Base-by-base conservation (phyloP, 352 stramenopile species). In the Globisporangium middletonii region DNA sequence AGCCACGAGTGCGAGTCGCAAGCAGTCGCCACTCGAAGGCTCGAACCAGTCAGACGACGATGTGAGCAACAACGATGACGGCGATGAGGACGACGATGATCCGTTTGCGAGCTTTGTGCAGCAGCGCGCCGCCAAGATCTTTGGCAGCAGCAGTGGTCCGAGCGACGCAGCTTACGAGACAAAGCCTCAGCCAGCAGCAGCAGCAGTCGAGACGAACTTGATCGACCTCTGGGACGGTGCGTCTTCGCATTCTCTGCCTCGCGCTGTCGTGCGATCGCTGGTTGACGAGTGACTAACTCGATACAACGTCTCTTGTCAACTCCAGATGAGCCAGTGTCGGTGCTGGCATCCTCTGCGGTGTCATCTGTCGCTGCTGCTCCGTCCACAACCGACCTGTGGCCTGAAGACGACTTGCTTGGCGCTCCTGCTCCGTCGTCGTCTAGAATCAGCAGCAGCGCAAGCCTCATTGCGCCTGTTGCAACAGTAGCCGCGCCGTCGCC, bases 151-250 rank as follows among this genome's bases (percentile, higher is more conserved):
- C 26, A 60, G 71, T 46, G 46, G 47, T 23, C 23, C 23, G 23
- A 23, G 23, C 15, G 43, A 38, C 47, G 46, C 47, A 13, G 43
- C 62, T 13, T 55, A 55, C 9, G 53, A 74, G 38, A 56, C 55
- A 13, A 72, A 77, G 50, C 50, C 57, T 3, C 35, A 59, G 30
- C 23, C 23, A 23, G 23, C 23, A 23, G 23, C 23, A 23, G 54
- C 27, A 13, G 28, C 30, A 45, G 43, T 60, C n/a, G 55, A 65
- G 18, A 81, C 73, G 42, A 66, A 86, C 48, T 56, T 90, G 50
- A 88, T 90, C 27, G 68, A 90, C 35, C 55, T 90, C 46, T 88
- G 76, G 72, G 74, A 86, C 58, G 71, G 75, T 88, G 71, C 55
- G 68, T 26, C 7, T 45, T 27, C 45, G 16, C 2, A 4, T 15